These are phyloP conservation scores for Mycena sp. DNA, from an alignment of 1,284 basidiomycete species.

Conservation along the genomic window DNA sequence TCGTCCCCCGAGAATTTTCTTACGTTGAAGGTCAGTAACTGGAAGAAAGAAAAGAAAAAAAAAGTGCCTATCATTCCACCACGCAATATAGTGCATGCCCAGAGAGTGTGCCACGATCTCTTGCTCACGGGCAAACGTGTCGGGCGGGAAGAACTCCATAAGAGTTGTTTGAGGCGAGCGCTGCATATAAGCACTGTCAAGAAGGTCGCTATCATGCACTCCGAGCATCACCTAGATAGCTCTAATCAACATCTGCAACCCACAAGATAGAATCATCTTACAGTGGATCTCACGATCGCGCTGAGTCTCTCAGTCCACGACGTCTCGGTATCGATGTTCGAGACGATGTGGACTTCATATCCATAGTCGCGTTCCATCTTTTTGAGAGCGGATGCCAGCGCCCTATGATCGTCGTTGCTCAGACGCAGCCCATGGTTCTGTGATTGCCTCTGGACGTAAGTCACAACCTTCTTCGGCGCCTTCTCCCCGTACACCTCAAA, in stretches of 20 bases:
- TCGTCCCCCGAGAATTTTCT: slow-evolving; percentile 37
- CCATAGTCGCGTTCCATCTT: slow-evolving; percentile 66
- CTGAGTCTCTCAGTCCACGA: slow-evolving; percentile 69
- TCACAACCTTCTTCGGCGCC: slow-evolving; percentile 61
- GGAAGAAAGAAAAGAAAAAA: neutral
- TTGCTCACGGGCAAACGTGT: slow-evolving; percentile 78
- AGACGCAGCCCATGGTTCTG: slow-evolving; percentile 54
- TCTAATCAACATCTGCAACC: neutral
- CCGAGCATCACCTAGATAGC: slow-evolving; percentile 71
- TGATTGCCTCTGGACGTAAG: slow-evolving; percentile 77
- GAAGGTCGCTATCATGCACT: slow-evolving; percentile 76
- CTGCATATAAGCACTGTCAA: slow-evolving; percentile 79
- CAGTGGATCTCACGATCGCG: slow-evolving; percentile 77
- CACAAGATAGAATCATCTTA: slow-evolving; percentile 46
- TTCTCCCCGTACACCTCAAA: slow-evolving; percentile 47
- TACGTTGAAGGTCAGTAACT: slow-evolving; percentile 48
- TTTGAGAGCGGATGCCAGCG: slow-evolving; percentile 59
- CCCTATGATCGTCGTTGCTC: slow-evolving; percentile 58
- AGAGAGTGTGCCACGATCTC: slow-evolving; percentile 70
- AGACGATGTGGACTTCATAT: slow-evolving; percentile 75
- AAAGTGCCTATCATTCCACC: slow-evolving; percentile 69
- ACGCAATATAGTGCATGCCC: slow-evolving; percentile 79
- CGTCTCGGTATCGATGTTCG: slow-evolving; percentile 57
- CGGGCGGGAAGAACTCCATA: slow-evolving; percentile 84
- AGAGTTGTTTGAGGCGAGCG: slow-evolving; percentile 64